Evolutionary conservation across 257 asterid species (phyloP).

Genomic region (Solanum stenotomum): DNA sequence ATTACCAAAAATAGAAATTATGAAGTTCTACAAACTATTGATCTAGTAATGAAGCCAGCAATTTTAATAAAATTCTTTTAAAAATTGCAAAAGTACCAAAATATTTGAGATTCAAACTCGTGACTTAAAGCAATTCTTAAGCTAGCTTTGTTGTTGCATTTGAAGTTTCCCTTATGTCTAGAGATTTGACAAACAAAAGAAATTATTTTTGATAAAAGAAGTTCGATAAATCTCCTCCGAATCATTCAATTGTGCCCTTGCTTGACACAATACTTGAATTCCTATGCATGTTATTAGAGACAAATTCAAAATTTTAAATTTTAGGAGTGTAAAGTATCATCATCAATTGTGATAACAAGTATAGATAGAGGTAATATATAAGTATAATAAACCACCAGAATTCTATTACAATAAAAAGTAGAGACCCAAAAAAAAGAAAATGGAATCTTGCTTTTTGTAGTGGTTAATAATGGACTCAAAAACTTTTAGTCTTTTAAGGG

Average conservation of each 20-base stretch:
- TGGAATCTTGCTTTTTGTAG: background rate
- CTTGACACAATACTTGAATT: too few species aligned
- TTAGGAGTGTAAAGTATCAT: too few species aligned
- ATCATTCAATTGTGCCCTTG: too few species aligned
- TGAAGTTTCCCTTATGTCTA: background rate
- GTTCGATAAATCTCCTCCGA: background rate
- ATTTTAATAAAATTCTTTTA: too few species aligned
- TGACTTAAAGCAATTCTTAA: too few species aligned
- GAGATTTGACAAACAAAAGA: background rate
- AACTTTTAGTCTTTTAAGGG: background rate
- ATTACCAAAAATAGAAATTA: too few species aligned
- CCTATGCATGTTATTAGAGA: background rate
- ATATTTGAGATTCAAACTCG: background rate
- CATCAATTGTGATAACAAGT: background rate
- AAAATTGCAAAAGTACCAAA: background rate
- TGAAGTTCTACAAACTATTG: background rate
- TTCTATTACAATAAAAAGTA: too few species aligned
- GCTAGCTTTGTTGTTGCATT: background rate
- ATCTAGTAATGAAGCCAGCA: too few species aligned
- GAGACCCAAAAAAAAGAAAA: background rate
- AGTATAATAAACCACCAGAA: too few species aligned
- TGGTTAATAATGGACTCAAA: background rate
- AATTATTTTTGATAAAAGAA: too few species aligned
- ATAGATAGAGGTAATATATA: background rate
- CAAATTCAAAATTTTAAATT: background rate